A percentile compares a stretch with the other conserved stretches of the same genome.
Evolutionary conservation across 805 yeast genomes (phyloP).

Genomic region (Candida ficus): DNA sequence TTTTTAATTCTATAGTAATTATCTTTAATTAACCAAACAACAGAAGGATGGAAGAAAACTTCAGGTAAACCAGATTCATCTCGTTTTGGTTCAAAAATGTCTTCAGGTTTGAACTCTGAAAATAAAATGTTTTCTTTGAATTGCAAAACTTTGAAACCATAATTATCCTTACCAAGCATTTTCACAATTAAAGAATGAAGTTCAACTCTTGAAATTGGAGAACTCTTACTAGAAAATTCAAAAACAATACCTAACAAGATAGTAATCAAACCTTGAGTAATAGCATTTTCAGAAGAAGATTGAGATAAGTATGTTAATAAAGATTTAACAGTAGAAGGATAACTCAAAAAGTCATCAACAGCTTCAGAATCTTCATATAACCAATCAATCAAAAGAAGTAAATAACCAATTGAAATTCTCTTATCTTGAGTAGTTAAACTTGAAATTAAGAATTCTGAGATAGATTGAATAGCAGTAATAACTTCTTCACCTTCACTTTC

Average conservation of each 20-base stretch:
- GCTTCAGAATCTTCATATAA: constrained; percentile 72
- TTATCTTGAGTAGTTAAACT: constrained; percentile 61
- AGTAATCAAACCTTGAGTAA: constrained; percentile 70
- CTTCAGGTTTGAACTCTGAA: constrained; percentile 49
- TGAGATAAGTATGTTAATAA: constrained; percentile 61
- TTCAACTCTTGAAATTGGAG: constrained; percentile 54
- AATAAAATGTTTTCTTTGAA: constrained; percentile 58
- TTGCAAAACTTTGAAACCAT: constrained; percentile 64
- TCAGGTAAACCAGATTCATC: constrained; percentile 88
- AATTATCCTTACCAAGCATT: constrained; percentile 78
- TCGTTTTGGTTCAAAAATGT: constrained; percentile 43
- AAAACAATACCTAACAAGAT: constrained; percentile 71
- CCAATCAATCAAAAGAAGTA: constrained; percentile 72
- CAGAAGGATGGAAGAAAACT: constrained; percentile 63
- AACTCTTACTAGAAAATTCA: constrained; percentile 64
- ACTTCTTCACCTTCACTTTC: constrained; percentile 64
- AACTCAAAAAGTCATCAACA: constrained; percentile 68
- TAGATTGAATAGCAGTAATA: constrained; percentile 64
- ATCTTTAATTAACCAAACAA: constrained; percentile 63
- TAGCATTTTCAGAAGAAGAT: constrained; percentile 42
- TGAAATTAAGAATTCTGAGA: constrained; percentile 68
- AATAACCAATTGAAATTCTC: constrained; percentile 70
- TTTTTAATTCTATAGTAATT: constrained; percentile 62
- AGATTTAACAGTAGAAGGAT: constrained; percentile 59
- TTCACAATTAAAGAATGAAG: constrained; percentile 58